Evolutionary conservation across 2,329 filamentous ascomycete genomes (phyloP), one percentile per base, ranked within the genome.

Genomic region (Aurifilum marmelostoma): DNA sequence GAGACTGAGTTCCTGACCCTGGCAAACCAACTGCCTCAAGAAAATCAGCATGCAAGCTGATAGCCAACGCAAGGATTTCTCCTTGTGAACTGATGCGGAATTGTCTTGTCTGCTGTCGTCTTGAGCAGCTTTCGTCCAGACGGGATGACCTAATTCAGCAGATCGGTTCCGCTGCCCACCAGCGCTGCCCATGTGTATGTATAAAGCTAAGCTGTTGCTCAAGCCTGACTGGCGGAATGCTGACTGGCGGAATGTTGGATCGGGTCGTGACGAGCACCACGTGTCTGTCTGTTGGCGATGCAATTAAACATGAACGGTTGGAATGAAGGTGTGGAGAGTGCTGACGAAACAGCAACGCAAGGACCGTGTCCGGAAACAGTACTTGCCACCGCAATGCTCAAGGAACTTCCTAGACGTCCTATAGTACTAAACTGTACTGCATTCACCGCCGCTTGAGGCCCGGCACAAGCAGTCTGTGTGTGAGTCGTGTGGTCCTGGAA

Each of bases 341-440:
- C 52, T 56, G 52, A 56, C 24, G 52, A 56, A 32, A 29, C 43
- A 47, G 24, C 16, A 12, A 14, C 52, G 34, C 12, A 16, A 56
- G 24, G 24, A 56, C 27, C 24, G 14, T 56, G 52, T 29, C 52
- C 52, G 52, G 52, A 32, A 59, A 59, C 56, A 47, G 56, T 50
- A 67, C 27, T 59, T 18, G 52, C 52, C 52, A 56, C 52, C n/a
- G 61, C 63, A 52, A 29, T 52, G 24, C 59, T 21, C 67, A 67
- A 67, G 63, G 67, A 47, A 47, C 54, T 67, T 43, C 58, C 67
- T 29, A 69, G 63, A 67, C 29, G 21, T 54, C 18, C 24, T n/a
- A 6, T 32, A 56, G 52, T 56, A 9, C 50, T 54, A 54, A 24
- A 32, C 11, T 14, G 27, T 56, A 32, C 43, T 47, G 43, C 27